phyloP scores from a whole-genome alignment of 192 early-diverging fungal genomes.

The Backusella mclennaniae region DNA sequence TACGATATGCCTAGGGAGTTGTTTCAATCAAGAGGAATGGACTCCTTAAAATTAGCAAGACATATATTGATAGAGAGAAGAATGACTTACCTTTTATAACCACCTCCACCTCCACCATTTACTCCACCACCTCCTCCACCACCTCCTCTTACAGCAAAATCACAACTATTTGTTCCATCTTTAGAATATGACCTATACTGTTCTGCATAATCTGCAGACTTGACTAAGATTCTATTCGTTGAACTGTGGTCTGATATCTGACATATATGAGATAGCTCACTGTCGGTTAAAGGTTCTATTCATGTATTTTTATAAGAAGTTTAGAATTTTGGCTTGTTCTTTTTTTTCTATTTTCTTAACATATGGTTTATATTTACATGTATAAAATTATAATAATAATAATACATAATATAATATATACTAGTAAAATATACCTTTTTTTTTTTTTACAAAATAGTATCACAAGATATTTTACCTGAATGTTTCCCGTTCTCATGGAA shows the following conservation, averaged over 20 bases:
- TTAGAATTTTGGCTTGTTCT: neutral
- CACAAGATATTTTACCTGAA: neutral
- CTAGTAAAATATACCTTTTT: neutral
- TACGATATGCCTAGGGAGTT: slow-evolving; percentile 1
- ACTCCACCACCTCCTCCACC: neutral
- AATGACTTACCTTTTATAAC: slow-evolving; percentile 9
- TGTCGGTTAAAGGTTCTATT: slow-evolving; percentile 10
- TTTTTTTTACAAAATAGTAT: neutral
- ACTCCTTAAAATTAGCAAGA: neutral
- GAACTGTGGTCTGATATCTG: slow-evolving; percentile 20
- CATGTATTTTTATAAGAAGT: slow-evolving; percentile 4
- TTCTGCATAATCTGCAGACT: slow-evolving; percentile 12
- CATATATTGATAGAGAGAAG: neutral
- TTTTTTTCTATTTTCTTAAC: neutral
- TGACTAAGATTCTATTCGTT: slow-evolving; percentile 17
- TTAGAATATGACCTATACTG: slow-evolving; percentile 12
- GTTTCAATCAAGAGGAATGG: neutral
- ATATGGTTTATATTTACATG: neutral
- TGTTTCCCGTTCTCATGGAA: slow-evolving; percentile 28
- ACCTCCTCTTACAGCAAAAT: slow-evolving; percentile 12
- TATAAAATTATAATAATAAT: neutral
- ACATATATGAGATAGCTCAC: slow-evolving; percentile 19
- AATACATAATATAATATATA: neutral
- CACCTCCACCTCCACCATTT: neutral
- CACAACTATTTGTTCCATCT: slow-evolving; percentile 15